Percentiles rank a stretch among this genome's conserved stretches.
Conservation (phyloP, 2,329 filamentous ascomycete genomes). For the Fusarium anguioides region DNA sequence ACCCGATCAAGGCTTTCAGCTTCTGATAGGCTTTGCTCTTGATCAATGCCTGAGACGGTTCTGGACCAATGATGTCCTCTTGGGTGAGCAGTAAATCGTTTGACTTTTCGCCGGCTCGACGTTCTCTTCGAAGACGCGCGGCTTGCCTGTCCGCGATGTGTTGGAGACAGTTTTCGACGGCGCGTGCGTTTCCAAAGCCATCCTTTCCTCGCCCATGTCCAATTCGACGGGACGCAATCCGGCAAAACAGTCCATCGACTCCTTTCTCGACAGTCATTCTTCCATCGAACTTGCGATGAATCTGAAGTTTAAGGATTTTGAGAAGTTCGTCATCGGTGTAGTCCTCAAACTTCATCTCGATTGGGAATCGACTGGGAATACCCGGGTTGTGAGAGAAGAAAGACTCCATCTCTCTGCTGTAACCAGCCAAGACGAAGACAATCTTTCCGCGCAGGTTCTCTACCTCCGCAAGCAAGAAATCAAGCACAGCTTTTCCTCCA, state of each 20-base stretch:
- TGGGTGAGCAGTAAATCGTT: constrained; percentile 71
- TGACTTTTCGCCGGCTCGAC: constrained; percentile 53
- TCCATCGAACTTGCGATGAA: constrained; percentile 64
- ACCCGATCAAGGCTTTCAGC: constrained; percentile 68
- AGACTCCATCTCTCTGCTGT: constrained; percentile 78
- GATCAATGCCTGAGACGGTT: constrained; percentile 65
- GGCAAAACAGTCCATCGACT: constrained; percentile 67
- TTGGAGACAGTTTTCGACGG: constrained; percentile 71
- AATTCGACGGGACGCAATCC: constrained; percentile 71
- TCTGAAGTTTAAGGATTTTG: constrained; percentile 66
- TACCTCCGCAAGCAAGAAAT: constrained; percentile 77
- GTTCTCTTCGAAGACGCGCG: constrained; percentile 61
- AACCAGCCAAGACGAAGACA: constrained; percentile 79
- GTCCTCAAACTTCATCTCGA: constrained; percentile 74
- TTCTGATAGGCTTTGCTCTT: constrained; percentile 67
- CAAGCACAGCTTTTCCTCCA: constrained; percentile 71
- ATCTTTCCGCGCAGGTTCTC: constrained; percentile 78
- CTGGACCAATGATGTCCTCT: constrained; percentile 78
- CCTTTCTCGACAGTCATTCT: constrained; percentile 71
- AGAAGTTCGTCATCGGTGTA: constrained; percentile 74
- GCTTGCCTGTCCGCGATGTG: constrained; percentile 69
- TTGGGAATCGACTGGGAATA: constrained; percentile 74
- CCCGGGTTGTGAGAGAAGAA: constrained; percentile 82
- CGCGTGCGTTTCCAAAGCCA: constrained; percentile 79
- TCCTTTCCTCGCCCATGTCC: constrained; percentile 70